Evolutionary conservation across 2,329 filamentous ascomycete genomes (phyloP), one percentile per base, ranked within the genome.

Genomic region (Sodiomyces alkalinus): DNA sequence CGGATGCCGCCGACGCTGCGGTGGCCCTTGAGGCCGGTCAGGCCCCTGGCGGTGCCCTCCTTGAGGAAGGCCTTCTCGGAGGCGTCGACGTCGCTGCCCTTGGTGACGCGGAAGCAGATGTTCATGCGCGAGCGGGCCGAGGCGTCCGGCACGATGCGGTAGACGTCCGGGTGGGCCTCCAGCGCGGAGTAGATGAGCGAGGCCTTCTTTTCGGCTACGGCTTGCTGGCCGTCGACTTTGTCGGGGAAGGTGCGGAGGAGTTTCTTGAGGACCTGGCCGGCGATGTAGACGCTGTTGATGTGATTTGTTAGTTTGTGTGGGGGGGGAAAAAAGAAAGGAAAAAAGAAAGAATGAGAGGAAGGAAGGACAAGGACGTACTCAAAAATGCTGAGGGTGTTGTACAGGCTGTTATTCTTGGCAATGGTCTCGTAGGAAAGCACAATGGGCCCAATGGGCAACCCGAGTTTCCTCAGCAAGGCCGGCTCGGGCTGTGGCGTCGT

Each of bases 321-420:
- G n/a, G 16, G 23, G 11, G 13, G 7, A 12, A 7, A n/a, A 7
- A 9, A 7, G 10, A 19, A n/a, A n/a, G n/a, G n/a, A n/a, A n/a
- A n/a, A n/a, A n/a, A n/a, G n/a, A n/a, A n/a, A 21, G 15, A 9
- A 16, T 15, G 13, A 7, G 14, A 6, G 16, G 10, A 4, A 10
- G 25, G 5, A 7, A 9, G 4, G 17, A 23, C 20, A 3, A 23
- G 10, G 4, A 55, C 66, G 46, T 51, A 73, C 69, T 72, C 86
- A 45, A 96, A 93, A 45, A 96, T 92, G 44, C 82, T 86, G 8
- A 96, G 60, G 0, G 87, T 96, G 56, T 96, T 96, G 61, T 96
- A 96, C 17, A 96, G 65, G 41, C 80, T 90, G 59, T 92, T 90
- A 58, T 92, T 92, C 63, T 92, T 92, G 22, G 80, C 77, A 39